Base-by-base conservation (phyloP, 257 asterid genomes). In the Cynanchum wilfordii region DNA sequence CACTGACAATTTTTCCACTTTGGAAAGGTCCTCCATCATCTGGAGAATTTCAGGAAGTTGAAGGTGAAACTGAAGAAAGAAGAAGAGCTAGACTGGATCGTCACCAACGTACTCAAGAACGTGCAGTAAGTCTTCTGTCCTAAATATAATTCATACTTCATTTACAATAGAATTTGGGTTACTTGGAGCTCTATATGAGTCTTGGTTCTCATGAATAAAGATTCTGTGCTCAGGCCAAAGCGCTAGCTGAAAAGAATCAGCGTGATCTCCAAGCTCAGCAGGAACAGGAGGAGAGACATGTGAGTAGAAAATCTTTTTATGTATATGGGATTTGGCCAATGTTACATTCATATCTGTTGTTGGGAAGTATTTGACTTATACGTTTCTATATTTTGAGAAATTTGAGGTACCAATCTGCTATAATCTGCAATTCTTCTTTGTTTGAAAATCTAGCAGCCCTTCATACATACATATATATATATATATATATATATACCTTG, bases 241-340 rank as follows among this genome's bases (percentile, higher is more conserved):
- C 99, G 74, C 83, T 95, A 77, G 97, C 98, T 70, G 99, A 95
- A 77, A 95, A 89, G 88, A 90, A 95, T 84, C 92, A 92, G 80
- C 90, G 99, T 45, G 99, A 95, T 80, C 84, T 90, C 77, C 94
- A 90, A 82, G 96, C 84, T 80, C 97, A 87, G 84, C 86, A 82
- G 92, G 99, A 95, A 6, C 99, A 92, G 82, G 97, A 95, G 79
- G 98, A 95, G 87, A 88, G 99, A 92, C 86, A 90, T 75, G 99
- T 95, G 82, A 92, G 99, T 82, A 45, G 40, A 64, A 19, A 29
- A 24, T 49, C 57, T 45, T 67, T n/a, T 67, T 15, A 22, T 67
- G 22, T 38, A 40, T 45, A 67, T 44, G 38, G 10, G 71, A 67
- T 67, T 44, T 45, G 15, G 7, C 19, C 20, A 9, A 42, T 12